These are phyloP conservation scores for Amylocarpus encephaloides DNA, from an alignment of 2,329 filamentous ascomycete species.

Conservation along the genomic window DNA sequence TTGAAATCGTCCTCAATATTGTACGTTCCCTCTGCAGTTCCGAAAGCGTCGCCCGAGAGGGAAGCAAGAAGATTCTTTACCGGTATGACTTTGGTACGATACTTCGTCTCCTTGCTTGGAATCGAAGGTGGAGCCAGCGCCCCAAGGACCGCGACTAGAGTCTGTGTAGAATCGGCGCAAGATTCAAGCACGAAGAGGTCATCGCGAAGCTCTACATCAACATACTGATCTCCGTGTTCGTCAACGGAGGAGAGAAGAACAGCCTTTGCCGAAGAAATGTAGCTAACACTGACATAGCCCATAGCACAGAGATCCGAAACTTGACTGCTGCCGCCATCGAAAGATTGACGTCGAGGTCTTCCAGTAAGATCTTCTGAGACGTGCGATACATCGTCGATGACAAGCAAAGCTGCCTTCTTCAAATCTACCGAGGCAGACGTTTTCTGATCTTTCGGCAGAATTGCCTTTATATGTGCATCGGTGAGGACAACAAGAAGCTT, in stretches of 20 bases:
- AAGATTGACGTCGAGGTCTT: conserved; percentile 24
- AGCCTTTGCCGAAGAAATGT: conserved; percentile 74
- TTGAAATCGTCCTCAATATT: conserved; percentile 60
- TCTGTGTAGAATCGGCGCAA: conserved; percentile 95
- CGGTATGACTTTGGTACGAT: conserved; percentile 78
- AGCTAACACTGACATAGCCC: conserved; percentile 82
- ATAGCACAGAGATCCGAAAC: conserved; percentile 51
- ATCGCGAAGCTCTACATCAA: conserved; percentile 78
- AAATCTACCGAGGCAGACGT: conserved; percentile 61
- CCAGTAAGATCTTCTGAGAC: conserved; percentile 21
- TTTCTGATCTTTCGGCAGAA: conserved; percentile 58
- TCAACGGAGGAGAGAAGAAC: conserved; percentile 52
- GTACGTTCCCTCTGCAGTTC: conserved; percentile 52
- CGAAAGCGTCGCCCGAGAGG: conserved; percentile 80
- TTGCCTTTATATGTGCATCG: conserved; percentile 65
- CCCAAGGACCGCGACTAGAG: conserved; percentile 71
- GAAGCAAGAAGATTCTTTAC: conserved; percentile 85
- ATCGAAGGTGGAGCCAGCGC: conserved; percentile 78
- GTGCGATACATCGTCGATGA: conserved; percentile 68
- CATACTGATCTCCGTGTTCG: conserved; percentile 53
- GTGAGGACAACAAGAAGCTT: conserved; percentile 76
- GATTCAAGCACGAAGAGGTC: conserved; percentile 87
- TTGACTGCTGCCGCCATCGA: conserved; percentile 37
- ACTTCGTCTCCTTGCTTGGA: conserved; percentile 76
- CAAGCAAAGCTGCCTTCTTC: conserved; percentile 72